phyloP scores from a whole-genome alignment of 768 basidiomycete species.

The Solioccasus polychromus region DNA sequence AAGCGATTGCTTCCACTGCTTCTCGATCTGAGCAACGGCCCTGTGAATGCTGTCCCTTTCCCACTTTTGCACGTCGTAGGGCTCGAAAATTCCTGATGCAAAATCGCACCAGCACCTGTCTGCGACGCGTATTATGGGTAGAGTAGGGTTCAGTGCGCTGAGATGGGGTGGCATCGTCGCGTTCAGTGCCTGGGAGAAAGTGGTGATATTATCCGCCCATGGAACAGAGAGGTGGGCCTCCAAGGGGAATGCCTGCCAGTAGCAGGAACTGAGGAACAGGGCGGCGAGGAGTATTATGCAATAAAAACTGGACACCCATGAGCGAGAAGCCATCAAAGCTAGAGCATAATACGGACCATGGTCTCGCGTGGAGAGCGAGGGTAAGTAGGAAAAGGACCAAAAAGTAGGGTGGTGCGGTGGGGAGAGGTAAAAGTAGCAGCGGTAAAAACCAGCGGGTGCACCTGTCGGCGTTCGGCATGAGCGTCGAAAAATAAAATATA shows the following conservation, averaged over 20 bases:
- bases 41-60: constrained; percentile 61
- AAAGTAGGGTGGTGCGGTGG: constrained; percentile 79
- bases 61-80: constrained; percentile 76
- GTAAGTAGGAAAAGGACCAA: constrained; percentile 75
- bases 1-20: constrained; percentile 25
- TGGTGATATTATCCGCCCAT: constrained; percentile 70
- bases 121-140: constrained; percentile 58
- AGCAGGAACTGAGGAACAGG: constrained; percentile 85
- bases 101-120: constrained; percentile 91
- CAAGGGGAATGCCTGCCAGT: constrained; percentile 80
- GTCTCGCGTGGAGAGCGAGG: constrained; percentile 75
- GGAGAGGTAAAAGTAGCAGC: constrained; percentile 69
- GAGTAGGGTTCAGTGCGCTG: constrained; percentile 38
- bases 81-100: constrained; percentile 64
- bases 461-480: constrained; percentile 41
- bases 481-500: background rate
- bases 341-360: constrained; percentile 56
- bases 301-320: constrained; percentile 59
- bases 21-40: constrained; percentile 36
- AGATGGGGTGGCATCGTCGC: constrained; percentile 42
- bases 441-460: constrained; percentile 88
- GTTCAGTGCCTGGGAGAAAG: constrained; percentile 65
- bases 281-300: constrained; percentile 80
- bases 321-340: background rate
- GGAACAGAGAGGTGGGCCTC: constrained; percentile 60